A percentile compares a stretch with the other conserved stretches of the same genome.
Conservation (phyloP, 164 flowering plant species). For the Vitis labrusca region DNA sequence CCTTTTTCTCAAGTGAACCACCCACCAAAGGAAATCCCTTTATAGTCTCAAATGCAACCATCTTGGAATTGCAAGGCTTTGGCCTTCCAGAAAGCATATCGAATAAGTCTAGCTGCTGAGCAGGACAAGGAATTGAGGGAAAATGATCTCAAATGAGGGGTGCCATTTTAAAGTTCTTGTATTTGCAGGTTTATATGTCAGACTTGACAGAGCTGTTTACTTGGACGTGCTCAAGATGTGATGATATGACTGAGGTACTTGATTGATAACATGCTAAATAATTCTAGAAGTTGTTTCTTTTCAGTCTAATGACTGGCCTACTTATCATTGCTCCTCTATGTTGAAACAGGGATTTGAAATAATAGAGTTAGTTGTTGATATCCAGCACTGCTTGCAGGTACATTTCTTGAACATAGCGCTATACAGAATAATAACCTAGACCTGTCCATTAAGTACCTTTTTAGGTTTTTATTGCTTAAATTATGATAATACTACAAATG, state of each 20-base stretch:
- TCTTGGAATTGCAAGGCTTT: too few relatives aligned
- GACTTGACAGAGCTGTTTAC: constrained; percentile 83
- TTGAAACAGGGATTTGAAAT: constrained; percentile 83
- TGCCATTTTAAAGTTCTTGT: constrained; percentile 4
- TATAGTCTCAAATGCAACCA: too few relatives aligned
- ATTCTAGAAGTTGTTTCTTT: not conserved
- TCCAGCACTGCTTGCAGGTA: constrained; percentile 96
- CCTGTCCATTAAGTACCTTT: not conserved
- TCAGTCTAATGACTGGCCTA: not conserved
- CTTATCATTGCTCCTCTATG: not conserved
- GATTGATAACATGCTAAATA: not conserved
- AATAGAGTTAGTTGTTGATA: constrained; percentile 85
- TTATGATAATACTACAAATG: not conserved
- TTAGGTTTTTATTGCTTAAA: not conserved
- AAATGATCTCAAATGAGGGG: too few relatives aligned
- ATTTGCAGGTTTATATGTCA: constrained; percentile 83
- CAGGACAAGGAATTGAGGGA: too few relatives aligned
- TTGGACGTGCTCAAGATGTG: constrained; percentile 96
- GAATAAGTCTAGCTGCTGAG: too few relatives aligned
- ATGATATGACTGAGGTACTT: constrained; percentile 71
- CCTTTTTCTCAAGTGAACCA: too few relatives aligned
- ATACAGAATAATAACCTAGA: not conserved
- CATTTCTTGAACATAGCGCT: constrained; percentile 4
- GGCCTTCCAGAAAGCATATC: too few relatives aligned
- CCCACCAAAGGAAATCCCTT: too few relatives aligned